These are phyloP conservation scores for Botrytis deweyae DNA, from an alignment of 2,329 filamentous ascomycete genomes.

Conservation along the genomic window DNA sequence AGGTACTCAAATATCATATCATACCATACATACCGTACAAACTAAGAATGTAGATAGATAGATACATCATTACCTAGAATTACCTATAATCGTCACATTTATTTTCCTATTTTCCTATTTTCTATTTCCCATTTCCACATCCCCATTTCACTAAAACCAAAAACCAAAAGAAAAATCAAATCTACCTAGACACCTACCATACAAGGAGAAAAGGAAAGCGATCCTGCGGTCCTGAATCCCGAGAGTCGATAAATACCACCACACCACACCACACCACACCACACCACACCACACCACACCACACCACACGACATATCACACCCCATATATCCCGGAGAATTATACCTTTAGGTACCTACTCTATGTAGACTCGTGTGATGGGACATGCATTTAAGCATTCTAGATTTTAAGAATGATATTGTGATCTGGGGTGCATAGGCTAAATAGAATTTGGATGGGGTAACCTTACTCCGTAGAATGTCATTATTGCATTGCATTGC, in stretches of 20 bases:
- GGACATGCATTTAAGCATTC: background rate
- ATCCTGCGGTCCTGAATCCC: background rate
- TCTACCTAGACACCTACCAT: too few relatives aligned
- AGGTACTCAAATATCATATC: too few relatives aligned
- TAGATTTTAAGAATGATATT: background rate
- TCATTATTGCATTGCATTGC: background rate
- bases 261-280: too few relatives aligned
- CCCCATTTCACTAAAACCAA: too few relatives aligned
- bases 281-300: background rate
- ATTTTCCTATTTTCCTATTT: too few relatives aligned
- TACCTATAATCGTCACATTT: too few relatives aligned
- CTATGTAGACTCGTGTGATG: background rate
- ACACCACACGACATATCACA: background rate
- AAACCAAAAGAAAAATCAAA: too few relatives aligned
- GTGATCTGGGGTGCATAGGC: background rate
- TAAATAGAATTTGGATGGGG: background rate
- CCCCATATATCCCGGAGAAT: background rate
- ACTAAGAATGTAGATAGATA: too few relatives aligned
- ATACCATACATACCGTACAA: too few relatives aligned
- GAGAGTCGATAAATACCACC: background rate
- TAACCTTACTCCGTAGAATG: background rate
- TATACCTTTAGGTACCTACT: background rate
- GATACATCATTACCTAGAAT: too few relatives aligned
- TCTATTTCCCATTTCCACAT: too few relatives aligned
- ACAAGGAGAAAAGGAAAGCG: too few relatives aligned